Evolutionary conservation across 2,329 filamentous ascomycete species (phyloP).

Genomic region (Calonectria leucothoes): DNA sequence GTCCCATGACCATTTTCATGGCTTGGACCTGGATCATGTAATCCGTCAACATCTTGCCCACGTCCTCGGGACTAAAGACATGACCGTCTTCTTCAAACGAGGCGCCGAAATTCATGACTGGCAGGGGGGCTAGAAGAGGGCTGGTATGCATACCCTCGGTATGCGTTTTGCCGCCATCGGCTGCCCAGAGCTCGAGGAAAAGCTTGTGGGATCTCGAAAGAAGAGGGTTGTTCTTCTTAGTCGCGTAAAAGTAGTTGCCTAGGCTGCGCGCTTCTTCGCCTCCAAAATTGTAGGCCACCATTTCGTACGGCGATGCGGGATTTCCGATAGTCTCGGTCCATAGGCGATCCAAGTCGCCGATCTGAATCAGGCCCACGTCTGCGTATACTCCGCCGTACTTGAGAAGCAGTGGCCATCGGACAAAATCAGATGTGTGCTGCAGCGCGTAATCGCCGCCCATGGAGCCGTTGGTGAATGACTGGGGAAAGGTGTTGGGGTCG

Average conservation of each 20-base stretch:
- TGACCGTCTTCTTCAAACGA: not conserved
- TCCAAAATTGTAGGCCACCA: not conserved
- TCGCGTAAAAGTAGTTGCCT: not conserved
- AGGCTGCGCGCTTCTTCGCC: not conserved
- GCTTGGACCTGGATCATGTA: conserved; percentile 10
- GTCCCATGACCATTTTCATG: not conserved
- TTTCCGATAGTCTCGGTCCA: conserved; percentile 1
- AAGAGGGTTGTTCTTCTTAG: not conserved
- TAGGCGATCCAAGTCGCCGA: conserved; percentile 3
- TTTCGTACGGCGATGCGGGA: conserved; percentile 1
- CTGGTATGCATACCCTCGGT: not conserved
- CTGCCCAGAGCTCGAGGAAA: not conserved
- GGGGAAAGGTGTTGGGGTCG: not conserved
- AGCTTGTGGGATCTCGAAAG: not conserved
- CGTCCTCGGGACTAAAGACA: not conserved
- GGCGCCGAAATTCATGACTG: not conserved
- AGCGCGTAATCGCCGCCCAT: not conserved
- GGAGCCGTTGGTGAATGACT: not conserved
- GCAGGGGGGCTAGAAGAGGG: not conserved
- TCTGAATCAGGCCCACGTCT: conserved; percentile 1
- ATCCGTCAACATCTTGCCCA: not conserved
- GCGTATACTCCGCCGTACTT: conserved; percentile 6
- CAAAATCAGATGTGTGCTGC: not conserved
- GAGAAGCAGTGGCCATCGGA: conserved; percentile 3
- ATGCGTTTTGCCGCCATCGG: not conserved